A percentile compares a stretch with the other conserved stretches of the same genome.
Conservation (phyloP, 176 grass and related monocot species). For the Dactylis glomerata region DNA sequence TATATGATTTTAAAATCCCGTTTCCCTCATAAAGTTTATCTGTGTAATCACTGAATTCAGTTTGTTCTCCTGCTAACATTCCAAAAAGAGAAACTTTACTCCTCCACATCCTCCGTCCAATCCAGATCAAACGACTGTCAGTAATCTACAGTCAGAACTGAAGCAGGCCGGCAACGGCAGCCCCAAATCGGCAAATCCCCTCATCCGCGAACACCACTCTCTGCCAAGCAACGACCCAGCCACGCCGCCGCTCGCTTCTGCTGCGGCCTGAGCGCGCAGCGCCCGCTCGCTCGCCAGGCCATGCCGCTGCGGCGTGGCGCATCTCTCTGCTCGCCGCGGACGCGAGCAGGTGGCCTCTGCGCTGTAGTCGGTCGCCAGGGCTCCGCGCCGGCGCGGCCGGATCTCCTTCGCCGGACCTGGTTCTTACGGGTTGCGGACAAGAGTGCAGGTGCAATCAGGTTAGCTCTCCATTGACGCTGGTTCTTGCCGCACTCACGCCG, state of each 20-base stretch:
- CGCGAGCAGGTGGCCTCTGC: not conserved
- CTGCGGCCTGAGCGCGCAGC: not conserved
- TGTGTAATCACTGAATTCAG: no score
- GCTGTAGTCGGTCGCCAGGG: not conserved
- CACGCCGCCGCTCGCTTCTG: not conserved
- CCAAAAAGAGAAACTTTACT: no score
- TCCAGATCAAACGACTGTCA: no score
- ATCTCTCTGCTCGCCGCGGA: not conserved
- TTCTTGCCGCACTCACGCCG: not conserved
- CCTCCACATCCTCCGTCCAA: no score
- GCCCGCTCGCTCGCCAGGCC: not conserved
- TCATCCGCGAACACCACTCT: not conserved
- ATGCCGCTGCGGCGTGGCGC: conserved; percentile 13
- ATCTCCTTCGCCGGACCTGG: not conserved
- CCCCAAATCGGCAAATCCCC: not conserved
- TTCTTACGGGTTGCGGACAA: not conserved
- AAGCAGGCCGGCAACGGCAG: no score
- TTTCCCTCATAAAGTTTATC: no score
- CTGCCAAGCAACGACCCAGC: not conserved
- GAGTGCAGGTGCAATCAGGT: conserved; percentile 1
- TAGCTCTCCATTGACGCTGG: not conserved
- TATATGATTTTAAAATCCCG: no score
- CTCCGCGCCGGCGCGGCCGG: not conserved
- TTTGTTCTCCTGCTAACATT: no score
- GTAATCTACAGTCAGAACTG: no score